phyloP scores from a whole-genome alignment of 768 basidiomycete genomes.

The Russula dissimulans region DNA sequence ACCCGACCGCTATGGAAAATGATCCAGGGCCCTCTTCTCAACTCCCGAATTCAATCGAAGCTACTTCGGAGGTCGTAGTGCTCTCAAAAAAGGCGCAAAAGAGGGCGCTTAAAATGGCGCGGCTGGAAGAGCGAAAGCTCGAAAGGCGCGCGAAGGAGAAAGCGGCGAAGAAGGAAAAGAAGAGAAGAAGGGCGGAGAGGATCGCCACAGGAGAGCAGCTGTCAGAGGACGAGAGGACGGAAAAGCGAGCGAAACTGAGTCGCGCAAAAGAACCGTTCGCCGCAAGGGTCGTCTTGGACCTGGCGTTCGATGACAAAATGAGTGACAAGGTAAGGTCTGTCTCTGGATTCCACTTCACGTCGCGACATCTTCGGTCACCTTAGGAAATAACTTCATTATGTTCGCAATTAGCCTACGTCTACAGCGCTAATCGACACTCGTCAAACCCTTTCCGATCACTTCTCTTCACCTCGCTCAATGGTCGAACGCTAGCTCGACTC shows the following conservation, averaged over 20 bases:
- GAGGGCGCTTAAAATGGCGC: conserved; percentile 61
- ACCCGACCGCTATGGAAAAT: conserved; percentile 2
- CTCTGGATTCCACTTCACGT: neutral
- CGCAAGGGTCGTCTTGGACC: conserved; percentile 71
- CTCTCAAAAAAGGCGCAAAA: conserved; percentile 77
- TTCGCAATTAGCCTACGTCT: conserved; percentile 86
- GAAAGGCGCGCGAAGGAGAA: conserved; percentile 72
- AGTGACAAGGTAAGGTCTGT: conserved; percentile 67
- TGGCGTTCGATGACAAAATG: conserved; percentile 92
- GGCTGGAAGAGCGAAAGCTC: conserved; percentile 55
- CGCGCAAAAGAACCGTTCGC: conserved; percentile 28
- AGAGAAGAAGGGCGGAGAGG: conserved; percentile 47
- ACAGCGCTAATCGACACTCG: conserved; percentile 76
- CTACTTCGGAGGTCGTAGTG: conserved; percentile 11
- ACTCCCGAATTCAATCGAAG: neutral
- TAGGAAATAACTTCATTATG: conserved; percentile 88
- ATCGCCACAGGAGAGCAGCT: conserved; percentile 57
- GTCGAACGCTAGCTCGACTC: conserved; percentile 54
- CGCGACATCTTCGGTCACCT: neutral
- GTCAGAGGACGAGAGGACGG: conserved; percentile 32
- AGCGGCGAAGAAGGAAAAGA: conserved; percentile 67
- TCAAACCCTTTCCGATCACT: conserved; percentile 59
- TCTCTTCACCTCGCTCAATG: conserved; percentile 74
- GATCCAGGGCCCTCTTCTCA: neutral
- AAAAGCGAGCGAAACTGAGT: conserved; percentile 22